Evolutionary conservation across 2,329 filamentous ascomycete genomes (phyloP).

Genomic region (Amauroascus niger): DNA sequence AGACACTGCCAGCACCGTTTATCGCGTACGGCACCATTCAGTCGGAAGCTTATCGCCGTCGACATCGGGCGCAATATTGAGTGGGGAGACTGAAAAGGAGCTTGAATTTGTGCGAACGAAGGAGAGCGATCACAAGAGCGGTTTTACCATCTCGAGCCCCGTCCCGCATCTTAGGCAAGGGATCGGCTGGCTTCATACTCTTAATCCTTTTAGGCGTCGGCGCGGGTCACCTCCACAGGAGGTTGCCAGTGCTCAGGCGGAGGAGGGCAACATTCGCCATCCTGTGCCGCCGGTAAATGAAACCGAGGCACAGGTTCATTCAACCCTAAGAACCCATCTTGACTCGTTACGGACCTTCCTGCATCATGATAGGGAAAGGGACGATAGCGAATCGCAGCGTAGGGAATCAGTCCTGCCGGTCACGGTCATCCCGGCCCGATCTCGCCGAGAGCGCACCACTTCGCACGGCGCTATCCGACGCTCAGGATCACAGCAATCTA

Average conservation of each 20-base stretch:
- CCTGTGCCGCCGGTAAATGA: conserved; percentile 8
- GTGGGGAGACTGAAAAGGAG: conserved; percentile 25
- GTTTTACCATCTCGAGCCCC: conserved; percentile 26
- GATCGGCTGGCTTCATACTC: conserved; percentile 41
- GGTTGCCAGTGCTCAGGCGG: conserved; percentile 47
- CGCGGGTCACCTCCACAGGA: conserved; percentile 51
- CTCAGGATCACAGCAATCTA: conserved; percentile 1
- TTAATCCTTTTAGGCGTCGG: conserved; percentile 50
- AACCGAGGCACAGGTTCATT: conserved; percentile 37
- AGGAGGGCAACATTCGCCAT: conserved; percentile 19
- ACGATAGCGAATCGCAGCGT: conserved; percentile 30
- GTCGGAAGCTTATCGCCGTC: conserved; percentile 41
- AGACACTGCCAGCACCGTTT: conserved; percentile 55
- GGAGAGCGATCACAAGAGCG: conserved; percentile 18
- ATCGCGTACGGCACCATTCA: conserved; percentile 53
- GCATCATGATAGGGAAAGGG: conserved; percentile 35
- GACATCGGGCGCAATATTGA: conserved; percentile 29
- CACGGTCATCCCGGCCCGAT: conserved; percentile 46
- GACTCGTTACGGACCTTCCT: conserved; percentile 43
- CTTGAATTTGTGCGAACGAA: conserved; percentile 8
- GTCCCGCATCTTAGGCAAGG: conserved; percentile 27
- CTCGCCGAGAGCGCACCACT: conserved; percentile 20
- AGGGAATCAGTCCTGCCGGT: conserved; percentile 42
- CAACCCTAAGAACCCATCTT: conserved; percentile 38
- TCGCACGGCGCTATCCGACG: conserved; percentile 11